Base-by-base conservation (phyloP, 345 rosid species). In the Isatis tinctoria region DNA sequence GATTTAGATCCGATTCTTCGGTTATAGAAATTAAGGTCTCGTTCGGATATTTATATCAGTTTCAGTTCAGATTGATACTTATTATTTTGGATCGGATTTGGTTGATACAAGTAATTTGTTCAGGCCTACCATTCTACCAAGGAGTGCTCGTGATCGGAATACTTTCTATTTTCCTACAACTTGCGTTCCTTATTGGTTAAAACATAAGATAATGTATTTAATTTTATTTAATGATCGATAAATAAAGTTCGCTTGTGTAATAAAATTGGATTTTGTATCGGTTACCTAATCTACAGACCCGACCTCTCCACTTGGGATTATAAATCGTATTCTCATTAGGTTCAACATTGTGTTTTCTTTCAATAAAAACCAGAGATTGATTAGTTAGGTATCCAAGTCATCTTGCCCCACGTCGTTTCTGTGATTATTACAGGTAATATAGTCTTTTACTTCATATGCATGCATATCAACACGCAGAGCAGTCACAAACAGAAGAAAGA, bases 301-400 rank as follows among this genome's bases (percentile, higher is more conserved):
- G 49, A 39, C 37, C 2, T 53, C 2, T 17, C 73, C 43, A 56
- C 64, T n/a, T n/a, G n/a, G n/a, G n/a, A n/a, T n/a, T n/a, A n/a
- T n/a, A n/a, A n/a, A n/a, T n/a, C n/a, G n/a, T n/a, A 61, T 30
- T 51, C 66, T 9, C 35, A 13, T 51, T 73, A 32, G 41, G 35
- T 39, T 40, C 41, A 18, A 39, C 53, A 51, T 62, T 64, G 13
- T 20, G 44, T 43, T 56, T 24, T 73, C 48, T 64, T 73, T 54
- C n/a, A 65, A 54, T 24, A 65, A 13, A 48, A 20, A 53, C 18
- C 8, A 62, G 13, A 73, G 11, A 30, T 20, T 44, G 44, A 40
- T 57, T 8, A 32, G 76, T 73, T 72, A 63, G 54, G 70, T 63
- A 41, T 48, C 24, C 17, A 63, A 40, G 56, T 63, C 76, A 41